phyloP scores from a whole-genome alignment of 1,284 basidiomycete species.

The Termitomyces sp. region DNA sequence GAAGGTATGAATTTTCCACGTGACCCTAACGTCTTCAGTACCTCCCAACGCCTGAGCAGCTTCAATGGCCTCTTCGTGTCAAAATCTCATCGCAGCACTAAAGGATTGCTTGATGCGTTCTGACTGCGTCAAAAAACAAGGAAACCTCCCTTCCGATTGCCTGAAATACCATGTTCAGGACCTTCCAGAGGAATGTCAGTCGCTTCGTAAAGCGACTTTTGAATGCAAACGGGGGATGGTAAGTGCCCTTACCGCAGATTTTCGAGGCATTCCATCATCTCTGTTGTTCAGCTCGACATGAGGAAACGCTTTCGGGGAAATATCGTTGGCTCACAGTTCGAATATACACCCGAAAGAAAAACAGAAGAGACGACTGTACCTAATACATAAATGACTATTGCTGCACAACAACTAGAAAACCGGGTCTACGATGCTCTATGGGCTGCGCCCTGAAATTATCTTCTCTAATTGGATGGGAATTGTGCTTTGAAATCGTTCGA shows the following conservation, averaged over 20 bases:
- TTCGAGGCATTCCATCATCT: neutral
- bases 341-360: conserved; percentile 30
- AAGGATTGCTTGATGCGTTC: conserved; percentile 77
- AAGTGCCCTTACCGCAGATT: conserved; percentile 24
- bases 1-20: neutral
- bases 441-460: neutral
- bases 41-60: neutral
- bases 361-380: conserved; percentile 9
- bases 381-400: conserved; percentile 8
- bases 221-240: conserved; percentile 89
- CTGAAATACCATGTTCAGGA: conserved; percentile 67
- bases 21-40: neutral
- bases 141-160: conserved; percentile 72
- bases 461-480: neutral
- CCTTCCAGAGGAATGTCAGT: conserved; percentile 71
- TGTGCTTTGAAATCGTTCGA: conserved; percentile 1
- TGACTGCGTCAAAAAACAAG: conserved; percentile 77
- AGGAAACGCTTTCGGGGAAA: conserved; percentile 78
- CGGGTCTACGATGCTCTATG: neutral
- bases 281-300: conserved; percentile 67
- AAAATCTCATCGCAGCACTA: conserved; percentile 66
- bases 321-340: conserved; percentile 49
- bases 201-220: conserved; percentile 72
- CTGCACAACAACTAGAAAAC: neutral
- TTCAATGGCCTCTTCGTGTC: conserved; percentile 73